Base-by-base conservation (phyloP, 129 eudicot genomes). In the Flaveria bidentis region DNA sequence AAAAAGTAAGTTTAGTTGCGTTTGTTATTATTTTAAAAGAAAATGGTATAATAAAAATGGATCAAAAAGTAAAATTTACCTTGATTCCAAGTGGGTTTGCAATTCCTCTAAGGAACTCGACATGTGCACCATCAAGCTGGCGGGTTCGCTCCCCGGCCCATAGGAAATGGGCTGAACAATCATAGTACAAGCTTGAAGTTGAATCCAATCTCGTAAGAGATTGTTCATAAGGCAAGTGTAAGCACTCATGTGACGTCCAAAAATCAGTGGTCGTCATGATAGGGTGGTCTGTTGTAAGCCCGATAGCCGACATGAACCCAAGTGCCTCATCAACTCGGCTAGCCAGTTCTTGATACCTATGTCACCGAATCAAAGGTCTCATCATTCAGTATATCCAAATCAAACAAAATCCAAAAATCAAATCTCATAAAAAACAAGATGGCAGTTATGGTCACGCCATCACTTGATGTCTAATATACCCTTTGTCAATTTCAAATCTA, bases 101-200 rank as follows among this genome's bases (percentile, higher is more conserved):
- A 55, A 93, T 84, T 71, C 98, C 98, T 87, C 96, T 86, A 15
- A 90, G 81, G 84, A 93, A 93, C 79, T 93, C 98, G 50, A 90
- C 95, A 56, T 90, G 98, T 25, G 98, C 98, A 7, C 98, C 98
- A 82, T 93, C 98, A 57, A 93, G 84, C 36, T 93, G 98, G 71
- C 98, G 86, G 4, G 98, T 93, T 64, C 98, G 85, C 65, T 93
- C 98, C 47, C 98, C 98, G 16, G 85, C 98, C 98, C 98, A 93
- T 16, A 93, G 74, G 47, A 93, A 79, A 85, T 93, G 98, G 15
- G 98, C 98, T 4, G 98, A 93, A 80, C 98, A 93, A 55, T 90
- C 98, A 80, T 93, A 93, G 83, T 86, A 85, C 44, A 81, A 79
- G 50, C 92, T 92, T 61, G 98, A 88, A 30, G 98, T 93, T 53